Conservation (phyloP, 805 yeast species). For the Yamadazyma phyllophila region DNA sequence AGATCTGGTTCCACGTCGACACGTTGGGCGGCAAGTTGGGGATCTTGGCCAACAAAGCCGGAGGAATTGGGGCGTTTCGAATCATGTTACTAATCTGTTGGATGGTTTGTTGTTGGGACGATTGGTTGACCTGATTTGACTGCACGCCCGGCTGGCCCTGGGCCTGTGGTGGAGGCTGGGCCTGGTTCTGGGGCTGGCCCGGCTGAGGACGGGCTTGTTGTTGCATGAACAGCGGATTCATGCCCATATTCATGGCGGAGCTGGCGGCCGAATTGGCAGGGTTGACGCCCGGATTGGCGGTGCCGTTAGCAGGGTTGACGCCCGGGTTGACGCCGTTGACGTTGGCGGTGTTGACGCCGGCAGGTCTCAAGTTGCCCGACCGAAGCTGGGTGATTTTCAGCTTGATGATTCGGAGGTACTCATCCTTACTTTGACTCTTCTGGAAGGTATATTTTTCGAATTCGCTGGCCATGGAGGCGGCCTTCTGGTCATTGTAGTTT, state of each 20-base stretch:
- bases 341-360: neutral
- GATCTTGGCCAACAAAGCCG: constrained; percentile 57
- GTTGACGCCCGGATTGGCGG: neutral
- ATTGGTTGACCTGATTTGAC: neutral
- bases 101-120: constrained; percentile 24
- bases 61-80: constrained; percentile 71
- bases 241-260: neutral
- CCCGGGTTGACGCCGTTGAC: neutral
- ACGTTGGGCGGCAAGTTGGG: constrained; percentile 78
- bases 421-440: constrained; percentile 55
- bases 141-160: constrained; percentile 1
- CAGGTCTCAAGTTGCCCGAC: constrained; percentile 15
- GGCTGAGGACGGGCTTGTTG: neutral
- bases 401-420: constrained; percentile 47
- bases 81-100: constrained; percentile 43
- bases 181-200: neutral
- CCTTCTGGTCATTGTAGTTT: constrained; percentile 34
- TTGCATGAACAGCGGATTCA: neutral
- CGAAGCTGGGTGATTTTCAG: constrained; percentile 37
- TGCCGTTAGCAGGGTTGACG: neutral
- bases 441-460: constrained; percentile 66
- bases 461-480: constrained; percentile 56
- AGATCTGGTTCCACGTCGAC: constrained; percentile 78
- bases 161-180: constrained; percentile 1
- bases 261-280: neutral